Evolutionary conservation across 2,329 filamentous ascomycete genomes (phyloP).

Genomic region (Pseudocercospora macadamiae): DNA sequence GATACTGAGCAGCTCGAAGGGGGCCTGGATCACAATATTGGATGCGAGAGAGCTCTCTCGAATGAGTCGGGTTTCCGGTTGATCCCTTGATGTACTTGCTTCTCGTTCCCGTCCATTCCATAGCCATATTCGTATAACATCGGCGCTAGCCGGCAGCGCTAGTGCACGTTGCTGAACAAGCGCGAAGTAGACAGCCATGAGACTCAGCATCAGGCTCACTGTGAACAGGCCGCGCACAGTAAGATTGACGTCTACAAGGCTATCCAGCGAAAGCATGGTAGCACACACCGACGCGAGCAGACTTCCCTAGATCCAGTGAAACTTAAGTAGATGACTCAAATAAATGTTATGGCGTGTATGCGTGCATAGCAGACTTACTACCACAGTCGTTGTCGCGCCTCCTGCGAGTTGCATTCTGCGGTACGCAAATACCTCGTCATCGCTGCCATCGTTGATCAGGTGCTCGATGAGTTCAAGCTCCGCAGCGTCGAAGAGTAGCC

Average conservation of each 20-base stretch:
- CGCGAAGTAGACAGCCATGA: conserved; percentile 23
- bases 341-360: conserved; percentile 52
- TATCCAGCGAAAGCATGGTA: conserved; percentile 18
- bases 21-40: conserved; percentile 16
- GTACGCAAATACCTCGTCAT: conserved; percentile 11
- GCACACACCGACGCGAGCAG: conserved; percentile 17
- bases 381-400: conserved; percentile 16
- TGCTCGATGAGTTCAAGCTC: conserved; percentile 21
- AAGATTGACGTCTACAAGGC: conserved; percentile 17
- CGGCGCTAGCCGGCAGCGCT: conserved; percentile 5
- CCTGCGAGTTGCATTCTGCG: conserved; percentile 12
- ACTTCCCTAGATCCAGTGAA: conserved; percentile 58
- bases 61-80: neutral
- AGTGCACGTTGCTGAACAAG: conserved; percentile 19
- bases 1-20: conserved; percentile 20
- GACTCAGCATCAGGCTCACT: conserved; percentile 19
- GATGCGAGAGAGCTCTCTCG: conserved; percentile 17
- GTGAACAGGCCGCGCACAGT: conserved; percentile 21
- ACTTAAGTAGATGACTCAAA: conserved; percentile 36
- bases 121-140: conserved; percentile 17
- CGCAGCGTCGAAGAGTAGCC: conserved; percentile 17
- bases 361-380: conserved; percentile 27
- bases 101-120: conserved; percentile 8
- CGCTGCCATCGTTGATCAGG: conserved; percentile 17
- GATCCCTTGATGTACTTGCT: too few relatives aligned